Conservation (phyloP, 495 filamentous ascomycete species). For the Lindgomyces ingoldianus region DNA sequence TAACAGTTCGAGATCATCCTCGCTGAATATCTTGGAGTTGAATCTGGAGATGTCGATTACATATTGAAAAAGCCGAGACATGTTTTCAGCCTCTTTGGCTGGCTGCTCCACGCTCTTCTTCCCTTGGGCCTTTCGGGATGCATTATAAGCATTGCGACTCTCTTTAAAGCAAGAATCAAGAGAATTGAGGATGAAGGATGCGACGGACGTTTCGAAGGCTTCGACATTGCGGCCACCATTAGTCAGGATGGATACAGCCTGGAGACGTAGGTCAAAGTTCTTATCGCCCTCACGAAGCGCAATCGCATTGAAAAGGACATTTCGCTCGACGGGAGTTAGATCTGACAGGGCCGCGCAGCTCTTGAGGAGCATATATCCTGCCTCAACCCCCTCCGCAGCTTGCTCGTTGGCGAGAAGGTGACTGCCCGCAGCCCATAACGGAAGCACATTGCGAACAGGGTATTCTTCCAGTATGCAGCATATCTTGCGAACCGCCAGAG, state of each 20-base stretch:
- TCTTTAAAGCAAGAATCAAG: conserved; percentile 58
- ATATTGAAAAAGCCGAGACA: conserved; percentile 70
- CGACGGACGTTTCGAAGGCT: conserved; percentile 64
- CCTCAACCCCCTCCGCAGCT: conserved; percentile 53
- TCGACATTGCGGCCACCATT: conserved; percentile 62
- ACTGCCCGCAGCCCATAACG: conserved; percentile 65
- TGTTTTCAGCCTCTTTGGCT: conserved; percentile 65
- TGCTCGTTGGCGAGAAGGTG: conserved; percentile 63
- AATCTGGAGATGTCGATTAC: conserved; percentile 80
- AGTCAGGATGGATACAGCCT: conserved; percentile 62
- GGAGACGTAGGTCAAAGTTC: conserved; percentile 65
- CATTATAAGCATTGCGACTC: conserved; percentile 52
- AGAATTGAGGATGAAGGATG: conserved; percentile 60
- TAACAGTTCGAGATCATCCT: conserved; percentile 65
- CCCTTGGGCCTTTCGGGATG: conserved; percentile 18
- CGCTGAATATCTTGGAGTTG: conserved; percentile 73
- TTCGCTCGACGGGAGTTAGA: conserved; percentile 64
- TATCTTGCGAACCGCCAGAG: conserved; percentile 20
- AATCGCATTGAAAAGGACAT: conserved; percentile 64
- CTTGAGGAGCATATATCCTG: conserved; percentile 63
- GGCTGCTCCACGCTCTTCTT: conserved; percentile 44
- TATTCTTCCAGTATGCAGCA: conserved; percentile 31
- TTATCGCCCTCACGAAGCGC: conserved; percentile 53
- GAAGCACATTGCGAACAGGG: conserved; percentile 45
- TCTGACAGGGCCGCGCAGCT: conserved; percentile 63